These are phyloP conservation scores for Colletotrichum cuscutae DNA, from an alignment of 2,329 filamentous ascomycete genomes.

Conservation along the genomic window DNA sequence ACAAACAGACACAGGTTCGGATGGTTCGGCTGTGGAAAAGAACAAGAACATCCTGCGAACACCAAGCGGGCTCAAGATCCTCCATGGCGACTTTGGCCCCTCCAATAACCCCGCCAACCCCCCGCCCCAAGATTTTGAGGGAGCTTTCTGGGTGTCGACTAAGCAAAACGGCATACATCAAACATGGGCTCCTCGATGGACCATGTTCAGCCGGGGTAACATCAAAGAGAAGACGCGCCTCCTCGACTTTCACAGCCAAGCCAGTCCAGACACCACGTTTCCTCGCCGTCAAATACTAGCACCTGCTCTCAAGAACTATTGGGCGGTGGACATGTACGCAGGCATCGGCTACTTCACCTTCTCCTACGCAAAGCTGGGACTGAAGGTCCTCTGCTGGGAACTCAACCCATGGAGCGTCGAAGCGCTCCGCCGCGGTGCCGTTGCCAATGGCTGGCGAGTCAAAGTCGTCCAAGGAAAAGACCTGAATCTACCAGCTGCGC, in stretches of 20 bases:
- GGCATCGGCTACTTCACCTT: slow-evolving; percentile 97
- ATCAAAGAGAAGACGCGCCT: slow-evolving; percentile 87
- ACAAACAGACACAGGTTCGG: slow-evolving; percentile 37
- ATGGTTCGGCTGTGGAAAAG: slow-evolving; percentile 26
- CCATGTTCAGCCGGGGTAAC: slow-evolving; percentile 95
- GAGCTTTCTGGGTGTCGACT: slow-evolving; percentile 82
- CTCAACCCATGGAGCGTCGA: slow-evolving; percentile 90
- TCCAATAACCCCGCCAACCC: slow-evolving; percentile 41
- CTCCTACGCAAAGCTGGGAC: slow-evolving; percentile 77
- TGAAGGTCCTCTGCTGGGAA: slow-evolving; percentile 87
- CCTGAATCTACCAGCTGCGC: slow-evolving; percentile 48
- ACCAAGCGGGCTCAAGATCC: slow-evolving; percentile 74
- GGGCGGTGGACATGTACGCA: slow-evolving; percentile 85
- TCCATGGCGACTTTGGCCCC: slow-evolving; percentile 81
- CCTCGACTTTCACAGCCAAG: slow-evolving; percentile 58
- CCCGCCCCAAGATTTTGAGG: slow-evolving; percentile 64
- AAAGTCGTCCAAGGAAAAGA: slow-evolving; percentile 60
- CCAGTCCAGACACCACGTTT: background rate
- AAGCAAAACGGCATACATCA: slow-evolving; percentile 84
- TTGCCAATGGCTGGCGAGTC: slow-evolving; percentile 73
- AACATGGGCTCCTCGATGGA: slow-evolving; percentile 88
- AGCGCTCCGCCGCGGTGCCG: slow-evolving; percentile 80
- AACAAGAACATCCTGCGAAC: slow-evolving; percentile 77
- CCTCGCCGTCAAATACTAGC: background rate
- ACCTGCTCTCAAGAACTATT: slow-evolving; percentile 46